A percentile compares a stretch with the other conserved stretches of the same genome.
These are phyloP conservation scores for Teunomyces lycoperdinae DNA, from an alignment of 805 yeast genomes.

Conservation along the genomic window DNA sequence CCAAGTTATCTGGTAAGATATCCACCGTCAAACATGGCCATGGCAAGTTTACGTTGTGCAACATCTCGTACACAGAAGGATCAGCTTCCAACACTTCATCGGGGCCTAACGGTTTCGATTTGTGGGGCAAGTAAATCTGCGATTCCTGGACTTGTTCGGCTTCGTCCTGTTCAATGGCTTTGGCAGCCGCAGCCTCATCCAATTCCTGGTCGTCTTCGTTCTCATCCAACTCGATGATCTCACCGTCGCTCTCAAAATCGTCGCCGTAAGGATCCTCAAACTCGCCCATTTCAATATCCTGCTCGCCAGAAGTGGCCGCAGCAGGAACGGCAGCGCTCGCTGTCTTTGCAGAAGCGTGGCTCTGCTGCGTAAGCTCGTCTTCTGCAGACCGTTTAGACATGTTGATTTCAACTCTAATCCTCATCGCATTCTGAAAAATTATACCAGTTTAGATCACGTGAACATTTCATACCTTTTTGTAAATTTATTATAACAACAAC, in stretches of 20 bases:
- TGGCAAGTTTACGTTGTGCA: slow-evolving; percentile 88
- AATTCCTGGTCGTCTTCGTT: slow-evolving; percentile 37
- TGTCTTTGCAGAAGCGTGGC: slow-evolving; percentile 34
- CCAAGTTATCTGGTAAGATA: slow-evolving; percentile 79
- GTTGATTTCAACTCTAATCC: not conserved
- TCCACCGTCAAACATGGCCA: slow-evolving; percentile 98
- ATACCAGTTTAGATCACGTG: not conserved
- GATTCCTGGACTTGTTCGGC: slow-evolving; percentile 30
- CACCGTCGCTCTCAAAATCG: slow-evolving; percentile 90
- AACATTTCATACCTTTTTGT: not conserved
- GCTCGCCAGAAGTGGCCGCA: slow-evolving; percentile 19
- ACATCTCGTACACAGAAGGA: slow-evolving; percentile 93
- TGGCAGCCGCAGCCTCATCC: slow-evolving; percentile 32
- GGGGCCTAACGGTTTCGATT: slow-evolving; percentile 86
- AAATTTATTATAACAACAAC: too few relatives aligned
- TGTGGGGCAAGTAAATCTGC: slow-evolving; percentile 79
- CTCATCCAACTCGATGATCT: slow-evolving; percentile 74
- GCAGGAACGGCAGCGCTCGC: slow-evolving; percentile 37
- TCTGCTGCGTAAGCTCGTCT: slow-evolving; percentile 22
- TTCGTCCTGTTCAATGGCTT: slow-evolving; percentile 37
- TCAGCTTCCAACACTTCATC: slow-evolving; percentile 97
- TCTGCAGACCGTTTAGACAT: slow-evolving; percentile 56
- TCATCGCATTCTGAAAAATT: not conserved
- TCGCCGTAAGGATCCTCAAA: slow-evolving; percentile 89
- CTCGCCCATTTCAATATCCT: slow-evolving; percentile 69